Evolutionary conservation across 306 rosid genomes (phyloP).

Genomic region (Urtica urens): DNA sequence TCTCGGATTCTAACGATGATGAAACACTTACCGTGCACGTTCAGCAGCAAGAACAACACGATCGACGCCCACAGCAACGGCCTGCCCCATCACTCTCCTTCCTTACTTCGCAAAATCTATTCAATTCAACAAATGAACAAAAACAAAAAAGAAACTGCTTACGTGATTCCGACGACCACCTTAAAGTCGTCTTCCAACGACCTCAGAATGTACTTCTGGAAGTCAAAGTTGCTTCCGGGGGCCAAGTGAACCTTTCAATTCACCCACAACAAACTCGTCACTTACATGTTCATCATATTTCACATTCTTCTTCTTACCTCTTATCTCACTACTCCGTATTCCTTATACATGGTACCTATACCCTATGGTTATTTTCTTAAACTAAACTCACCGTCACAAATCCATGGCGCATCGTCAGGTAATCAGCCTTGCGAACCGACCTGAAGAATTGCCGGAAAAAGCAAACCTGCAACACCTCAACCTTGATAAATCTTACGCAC

Average conservation of each 20-base stretch:
- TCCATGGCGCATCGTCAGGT: slow-evolving; percentile 89
- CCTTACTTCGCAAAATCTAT: too few relatives aligned
- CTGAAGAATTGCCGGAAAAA: slow-evolving; percentile 80
- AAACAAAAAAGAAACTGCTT: too few relatives aligned
- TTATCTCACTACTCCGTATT: too few relatives aligned
- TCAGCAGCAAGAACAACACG: slow-evolving; percentile 72
- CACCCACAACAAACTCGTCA: not conserved
- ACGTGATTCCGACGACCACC: slow-evolving; percentile 97
- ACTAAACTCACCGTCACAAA: slow-evolving; percentile 57
- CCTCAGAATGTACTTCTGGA: slow-evolving; percentile 86
- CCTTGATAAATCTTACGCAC: too few relatives aligned
- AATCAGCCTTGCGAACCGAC: slow-evolving; percentile 85
- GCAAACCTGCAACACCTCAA: slow-evolving; percentile 71
- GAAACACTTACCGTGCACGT: slow-evolving; percentile 63
- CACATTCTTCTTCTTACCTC: too few relatives aligned
- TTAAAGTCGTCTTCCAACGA: slow-evolving; percentile 96
- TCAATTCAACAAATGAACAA: too few relatives aligned
- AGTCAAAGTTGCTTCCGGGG: slow-evolving; percentile 89
- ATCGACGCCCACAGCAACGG: slow-evolving; percentile 82
- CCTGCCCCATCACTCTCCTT: slow-evolving; percentile 37
- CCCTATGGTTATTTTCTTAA: too few relatives aligned
- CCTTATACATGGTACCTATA: too few relatives aligned
- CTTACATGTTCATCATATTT: not conserved
- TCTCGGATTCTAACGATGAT: too few relatives aligned
- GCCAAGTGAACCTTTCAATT: slow-evolving; percentile 76